A percentile compares a stretch with the other conserved stretches of the same genome.
Conservation (phyloP, 495 filamentous ascomycete genomes). For the Neurospora sublineolata region DNA sequence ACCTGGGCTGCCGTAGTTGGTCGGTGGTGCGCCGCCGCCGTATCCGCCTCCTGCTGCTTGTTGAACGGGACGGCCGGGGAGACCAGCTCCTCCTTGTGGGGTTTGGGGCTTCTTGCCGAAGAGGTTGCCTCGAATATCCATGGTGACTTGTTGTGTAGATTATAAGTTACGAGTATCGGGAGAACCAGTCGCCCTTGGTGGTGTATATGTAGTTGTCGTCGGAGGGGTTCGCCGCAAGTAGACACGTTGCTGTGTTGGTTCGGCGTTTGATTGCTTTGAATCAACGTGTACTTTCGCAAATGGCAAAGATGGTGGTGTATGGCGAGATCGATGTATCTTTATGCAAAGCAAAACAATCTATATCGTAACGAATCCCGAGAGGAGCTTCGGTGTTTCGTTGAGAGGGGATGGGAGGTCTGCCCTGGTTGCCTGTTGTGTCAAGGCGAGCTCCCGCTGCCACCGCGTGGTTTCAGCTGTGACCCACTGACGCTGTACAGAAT, state of each 20-base stretch:
- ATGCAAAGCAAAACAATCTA: background rate
- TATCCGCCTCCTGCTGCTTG: conserved; percentile 12
- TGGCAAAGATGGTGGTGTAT: background rate
- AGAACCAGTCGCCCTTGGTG: background rate
- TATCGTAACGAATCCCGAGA: background rate
- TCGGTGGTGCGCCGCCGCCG: conserved; percentile 4
- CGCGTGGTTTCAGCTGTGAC: background rate
- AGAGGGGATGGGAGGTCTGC: background rate
- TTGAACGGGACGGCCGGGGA: conserved; percentile 22
- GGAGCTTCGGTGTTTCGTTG: background rate
- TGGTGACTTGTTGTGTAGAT: conserved; percentile 1
- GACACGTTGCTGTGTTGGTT: conserved; percentile 3
- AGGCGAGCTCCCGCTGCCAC: background rate
- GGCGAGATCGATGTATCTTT: background rate
- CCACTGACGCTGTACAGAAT: background rate
- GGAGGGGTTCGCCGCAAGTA: background rate
- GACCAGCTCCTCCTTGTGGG: conserved; percentile 11
- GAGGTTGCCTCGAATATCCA: conserved; percentile 32
- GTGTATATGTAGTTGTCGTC: background rate
- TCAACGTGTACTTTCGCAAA: background rate
- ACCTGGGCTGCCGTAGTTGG: conserved; percentile 13
- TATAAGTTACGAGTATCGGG: background rate
- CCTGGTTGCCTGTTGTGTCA: background rate
- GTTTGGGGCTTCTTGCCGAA: conserved; percentile 22
- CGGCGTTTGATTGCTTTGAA: background rate